Conservation (phyloP, 2,329 filamentous ascomycete genomes). For the Plenodomus tracheiphilus region DNA sequence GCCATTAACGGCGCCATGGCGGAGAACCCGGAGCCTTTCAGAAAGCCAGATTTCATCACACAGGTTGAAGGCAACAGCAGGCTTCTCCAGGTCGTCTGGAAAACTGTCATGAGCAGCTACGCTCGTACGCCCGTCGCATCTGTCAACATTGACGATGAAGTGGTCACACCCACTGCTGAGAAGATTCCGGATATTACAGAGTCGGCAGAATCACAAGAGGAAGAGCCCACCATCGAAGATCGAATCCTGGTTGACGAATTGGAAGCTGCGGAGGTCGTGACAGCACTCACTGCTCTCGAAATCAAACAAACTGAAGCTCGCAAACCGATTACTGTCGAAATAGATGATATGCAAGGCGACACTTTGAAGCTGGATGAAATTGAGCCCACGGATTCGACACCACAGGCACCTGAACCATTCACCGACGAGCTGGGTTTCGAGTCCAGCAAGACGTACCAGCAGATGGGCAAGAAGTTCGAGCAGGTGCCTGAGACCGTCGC, state of each 20-base stretch:
- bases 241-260: background rate
- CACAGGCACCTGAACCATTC: slow-evolving; percentile 13
- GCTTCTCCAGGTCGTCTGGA: slow-evolving; percentile 33
- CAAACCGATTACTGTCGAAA: background rate
- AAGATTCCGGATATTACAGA: background rate
- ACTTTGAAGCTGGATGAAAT: slow-evolving; percentile 2
- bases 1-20: slow-evolving; percentile 22
- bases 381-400: slow-evolving; percentile 3
- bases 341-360: background rate
- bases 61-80: slow-evolving; percentile 29
- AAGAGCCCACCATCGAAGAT: background rate
- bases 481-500: background rate
- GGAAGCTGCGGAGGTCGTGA: background rate
- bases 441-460: slow-evolving; percentile 19
- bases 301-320: background rate
- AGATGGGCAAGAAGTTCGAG: slow-evolving; percentile 10
- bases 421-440: slow-evolving; percentile 20
- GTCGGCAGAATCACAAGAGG: background rate
- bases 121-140: slow-evolving; percentile 1
- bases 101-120: slow-evolving; percentile 29
- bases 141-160: background rate
- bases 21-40: slow-evolving; percentile 27
- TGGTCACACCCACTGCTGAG: slow-evolving; percentile 4
- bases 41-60: slow-evolving; percentile 26
- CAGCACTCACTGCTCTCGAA: background rate